phyloP scores from a whole-genome alignment of 805 yeast species.

The Metschnikowia santaceciliae region DNA sequence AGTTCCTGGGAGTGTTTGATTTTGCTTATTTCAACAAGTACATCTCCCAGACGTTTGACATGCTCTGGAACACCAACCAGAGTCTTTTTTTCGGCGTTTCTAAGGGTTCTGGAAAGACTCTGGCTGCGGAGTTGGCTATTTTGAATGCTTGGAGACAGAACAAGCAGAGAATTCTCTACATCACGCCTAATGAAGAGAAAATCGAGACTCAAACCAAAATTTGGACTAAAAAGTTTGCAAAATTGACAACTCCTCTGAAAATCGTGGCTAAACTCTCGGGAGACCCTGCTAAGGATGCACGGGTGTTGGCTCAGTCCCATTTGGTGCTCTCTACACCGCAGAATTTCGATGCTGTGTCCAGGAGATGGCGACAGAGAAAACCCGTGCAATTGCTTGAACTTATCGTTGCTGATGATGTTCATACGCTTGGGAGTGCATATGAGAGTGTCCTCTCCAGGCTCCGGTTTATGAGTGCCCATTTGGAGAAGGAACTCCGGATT shows the following conservation, averaged over 20 bases:
- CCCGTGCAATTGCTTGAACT: conserved; percentile 65
- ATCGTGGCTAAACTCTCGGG: conserved; percentile 51
- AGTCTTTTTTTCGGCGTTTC: conserved; percentile 66
- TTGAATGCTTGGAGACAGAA: conserved; percentile 68
- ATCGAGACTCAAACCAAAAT: conserved; percentile 42
- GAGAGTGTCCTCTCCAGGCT: conserved; percentile 71
- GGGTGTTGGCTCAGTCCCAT: conserved; percentile 56
- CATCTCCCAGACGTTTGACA: conserved; percentile 67
- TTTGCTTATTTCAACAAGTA: conserved; percentile 62
- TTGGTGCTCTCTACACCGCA: conserved; percentile 73
- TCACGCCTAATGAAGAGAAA: conserved; percentile 59
- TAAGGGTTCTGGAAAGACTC: conserved; percentile 74
- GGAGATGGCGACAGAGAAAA: conserved; percentile 79
- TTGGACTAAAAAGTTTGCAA: conserved; percentile 53
- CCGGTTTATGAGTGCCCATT: conserved; percentile 63
- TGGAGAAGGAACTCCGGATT: conserved; percentile 53
- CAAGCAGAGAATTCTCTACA: conserved; percentile 66
- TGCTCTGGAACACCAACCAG: conserved; percentile 54
- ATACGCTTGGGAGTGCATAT: conserved; percentile 62
- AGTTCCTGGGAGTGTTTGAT: conserved; percentile 43
- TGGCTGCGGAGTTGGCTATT: conserved; percentile 67
- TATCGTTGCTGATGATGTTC: conserved; percentile 71
- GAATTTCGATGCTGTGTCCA: conserved; percentile 68
- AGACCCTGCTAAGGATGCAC: conserved; percentile 50
- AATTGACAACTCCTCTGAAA: conserved; percentile 53